phyloP scores from a whole-genome alignment of 192 early-diverging fungal species.

The Spinellus fusiger region DNA sequence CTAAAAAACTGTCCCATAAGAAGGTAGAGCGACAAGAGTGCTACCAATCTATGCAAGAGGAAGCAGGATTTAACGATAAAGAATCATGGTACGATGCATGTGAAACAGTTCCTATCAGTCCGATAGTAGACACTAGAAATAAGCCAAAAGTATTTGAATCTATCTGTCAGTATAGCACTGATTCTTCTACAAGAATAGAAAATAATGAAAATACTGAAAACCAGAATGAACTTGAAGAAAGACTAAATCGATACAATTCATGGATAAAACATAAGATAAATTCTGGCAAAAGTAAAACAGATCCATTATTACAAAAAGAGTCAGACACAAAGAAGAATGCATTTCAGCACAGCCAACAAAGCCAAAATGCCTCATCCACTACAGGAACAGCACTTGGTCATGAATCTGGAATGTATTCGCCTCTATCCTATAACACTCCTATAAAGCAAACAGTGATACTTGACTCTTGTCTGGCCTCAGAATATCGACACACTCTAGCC shows the following conservation, averaged over 20 bases:
- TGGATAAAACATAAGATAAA: slow-evolving; percentile 14
- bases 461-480: not conserved
- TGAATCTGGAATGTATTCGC: too few species aligned
- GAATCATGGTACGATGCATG: not conserved
- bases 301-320: too few species aligned
- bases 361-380: too few species aligned
- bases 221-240: slow-evolving; percentile 1
- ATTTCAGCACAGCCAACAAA: too few species aligned
- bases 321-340: too few species aligned
- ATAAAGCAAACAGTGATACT: not conserved
- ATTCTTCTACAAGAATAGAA: not conserved
- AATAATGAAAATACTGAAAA: not conserved
- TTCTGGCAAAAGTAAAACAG: too few species aligned
- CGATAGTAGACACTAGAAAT: slow-evolving; percentile 15
- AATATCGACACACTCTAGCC: not conserved
- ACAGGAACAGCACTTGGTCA: too few species aligned
- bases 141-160: not conserved
- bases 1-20: slow-evolving; percentile 40
- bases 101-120: slow-evolving; percentile 14
- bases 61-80: not conserved
- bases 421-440: too few species aligned
- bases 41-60: not conserved
- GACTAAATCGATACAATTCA: slow-evolving; percentile 3
- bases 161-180: not conserved
- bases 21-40: slow-evolving; percentile 26